Evolutionary conservation across 805 yeast species (phyloP).

Genomic region (Hanseniaspora mollemarum): DNA sequence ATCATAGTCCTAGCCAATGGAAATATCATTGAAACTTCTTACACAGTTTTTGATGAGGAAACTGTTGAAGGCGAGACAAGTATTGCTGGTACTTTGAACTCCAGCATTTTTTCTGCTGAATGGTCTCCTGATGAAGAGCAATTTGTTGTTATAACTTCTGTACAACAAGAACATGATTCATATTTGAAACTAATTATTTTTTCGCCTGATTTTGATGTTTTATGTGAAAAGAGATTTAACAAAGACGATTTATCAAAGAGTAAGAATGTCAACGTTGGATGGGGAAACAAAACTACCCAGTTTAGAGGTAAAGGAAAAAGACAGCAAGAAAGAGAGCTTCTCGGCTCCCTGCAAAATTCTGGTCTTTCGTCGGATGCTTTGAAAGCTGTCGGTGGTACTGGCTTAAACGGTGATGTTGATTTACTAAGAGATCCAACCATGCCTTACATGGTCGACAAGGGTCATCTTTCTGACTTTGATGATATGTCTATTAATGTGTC

Average conservation of each 20-base stretch:
- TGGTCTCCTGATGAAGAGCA: slow-evolving; percentile 95
- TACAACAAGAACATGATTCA: slow-evolving; percentile 26
- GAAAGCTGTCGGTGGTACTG: slow-evolving; percentile 34
- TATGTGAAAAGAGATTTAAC: slow-evolving; percentile 50
- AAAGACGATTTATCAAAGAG: slow-evolving; percentile 55
- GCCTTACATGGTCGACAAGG: slow-evolving; percentile 57
- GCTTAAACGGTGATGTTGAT: slow-evolving; percentile 37
- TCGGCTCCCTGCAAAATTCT: slow-evolving; percentile 38
- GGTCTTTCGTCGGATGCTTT: slow-evolving; percentile 34
- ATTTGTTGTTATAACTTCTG: slow-evolving; percentile 53
- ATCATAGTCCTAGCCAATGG: slow-evolving; percentile 63
- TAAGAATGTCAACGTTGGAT: slow-evolving; percentile 88
- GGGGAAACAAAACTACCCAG: slow-evolving; percentile 97
- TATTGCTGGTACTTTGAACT: slow-evolving; percentile 75
- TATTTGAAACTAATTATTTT: slow-evolving; percentile 46
- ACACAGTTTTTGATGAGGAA: slow-evolving; percentile 38
- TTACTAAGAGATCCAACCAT: slow-evolving; percentile 83
- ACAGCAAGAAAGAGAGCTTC: slow-evolving; percentile 54
- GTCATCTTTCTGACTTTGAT: slow-evolving; percentile 51
- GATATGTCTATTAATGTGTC: slow-evolving; percentile 39
- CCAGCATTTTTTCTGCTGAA: slow-evolving; percentile 54
- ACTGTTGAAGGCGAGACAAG: slow-evolving; percentile 36
- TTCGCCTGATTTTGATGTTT: slow-evolving; percentile 67
- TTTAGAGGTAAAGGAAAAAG: slow-evolving; percentile 88
- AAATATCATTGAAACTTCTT: slow-evolving; percentile 57